Evolutionary conservation across 2,329 filamentous ascomycete species (phyloP).

Genomic region (Pyricularia sp.): DNA sequence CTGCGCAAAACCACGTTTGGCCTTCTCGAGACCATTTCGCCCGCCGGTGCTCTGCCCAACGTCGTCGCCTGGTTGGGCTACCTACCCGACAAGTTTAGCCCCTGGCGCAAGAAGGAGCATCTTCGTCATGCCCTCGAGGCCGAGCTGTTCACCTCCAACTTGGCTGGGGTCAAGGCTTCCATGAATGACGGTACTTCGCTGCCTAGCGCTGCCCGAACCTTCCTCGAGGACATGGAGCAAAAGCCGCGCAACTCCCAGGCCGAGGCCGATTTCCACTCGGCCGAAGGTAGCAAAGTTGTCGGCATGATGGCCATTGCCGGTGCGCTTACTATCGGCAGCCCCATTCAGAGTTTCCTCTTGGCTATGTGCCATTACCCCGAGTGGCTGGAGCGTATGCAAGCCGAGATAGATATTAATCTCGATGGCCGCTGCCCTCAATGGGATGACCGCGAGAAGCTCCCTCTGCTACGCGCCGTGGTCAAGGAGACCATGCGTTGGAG

Average conservation of each 20-base stretch:
- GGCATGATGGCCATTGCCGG: conserved; percentile 39
- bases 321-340: conserved; percentile 32
- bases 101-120: conserved; percentile 35
- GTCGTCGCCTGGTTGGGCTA: conserved; percentile 27
- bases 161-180: conserved; percentile 24
- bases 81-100: conserved; percentile 27
- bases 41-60: conserved; percentile 33
- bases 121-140: conserved; percentile 29
- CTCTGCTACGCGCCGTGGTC: conserved; percentile 35
- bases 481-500: conserved; percentile 46
- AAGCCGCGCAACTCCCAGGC: conserved; percentile 14
- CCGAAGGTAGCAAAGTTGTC: conserved; percentile 29
- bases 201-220: conserved; percentile 32
- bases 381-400: conserved; percentile 23
- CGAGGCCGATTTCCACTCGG: conserved; percentile 15
- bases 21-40: conserved; percentile 34
- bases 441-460: conserved; percentile 34
- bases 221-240: conserved; percentile 21
- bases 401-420: conserved; percentile 37
- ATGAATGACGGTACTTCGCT: conserved; percentile 21
- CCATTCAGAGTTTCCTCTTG: conserved; percentile 31
- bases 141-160: conserved; percentile 24
- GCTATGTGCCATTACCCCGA: conserved; percentile 23
- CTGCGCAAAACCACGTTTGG: conserved; percentile 35
- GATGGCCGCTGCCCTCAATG: conserved; percentile 33